Base-by-base conservation (phyloP, 2,329 filamentous ascomycete species). In the Nemania serpens region DNA sequence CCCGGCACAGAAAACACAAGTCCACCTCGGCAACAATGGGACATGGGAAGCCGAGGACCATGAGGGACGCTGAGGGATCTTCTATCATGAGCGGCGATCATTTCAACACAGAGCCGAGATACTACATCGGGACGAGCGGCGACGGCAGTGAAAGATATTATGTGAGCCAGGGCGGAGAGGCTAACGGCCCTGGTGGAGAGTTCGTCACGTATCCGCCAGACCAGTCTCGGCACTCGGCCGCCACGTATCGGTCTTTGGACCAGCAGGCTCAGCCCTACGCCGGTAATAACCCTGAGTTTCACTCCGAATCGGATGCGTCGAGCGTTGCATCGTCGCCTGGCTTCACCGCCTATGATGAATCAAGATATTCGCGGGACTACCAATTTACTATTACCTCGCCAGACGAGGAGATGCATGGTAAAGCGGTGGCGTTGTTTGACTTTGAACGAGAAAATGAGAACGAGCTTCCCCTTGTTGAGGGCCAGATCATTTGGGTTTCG, bases 321-420 rank as follows among this genome's bases (percentile, higher is more conserved):
- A 87, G 84, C 74, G 75, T 79, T 33, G 78, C 81, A 45, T 87
- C 85, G 15, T 89, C 86, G 9, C 84, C 86, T 1, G 81, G 81
- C 33, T 82, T 80, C 63, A 80, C 77, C 58, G 80, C 84, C 60
- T 84, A 86, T 68, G 88, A 93, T 71, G 84, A 91, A 73, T 91
- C 88, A 57, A 86, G 93, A 70, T 96, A 93, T 76, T 96, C 92
- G 47, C 87, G 91, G 67, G 91, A 97, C 75, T 97, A 96, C 74
- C 91, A 96, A 70, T 97, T 97, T 75, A 96, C 92, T 17, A 96
- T 97, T 69, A 94, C 91, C 15, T 96, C 91, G 13, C 93, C 93
- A 5, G 95, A 98, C 74, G 94, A 98, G 77, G 93, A 98, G 75
- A 97, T 97, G 86, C 93, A 97, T 72, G 95, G 95, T 50, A 97